Conservation (phyloP, 2,329 filamentous ascomycete genomes). For the Pseudocercospora fijiensis region DNA sequence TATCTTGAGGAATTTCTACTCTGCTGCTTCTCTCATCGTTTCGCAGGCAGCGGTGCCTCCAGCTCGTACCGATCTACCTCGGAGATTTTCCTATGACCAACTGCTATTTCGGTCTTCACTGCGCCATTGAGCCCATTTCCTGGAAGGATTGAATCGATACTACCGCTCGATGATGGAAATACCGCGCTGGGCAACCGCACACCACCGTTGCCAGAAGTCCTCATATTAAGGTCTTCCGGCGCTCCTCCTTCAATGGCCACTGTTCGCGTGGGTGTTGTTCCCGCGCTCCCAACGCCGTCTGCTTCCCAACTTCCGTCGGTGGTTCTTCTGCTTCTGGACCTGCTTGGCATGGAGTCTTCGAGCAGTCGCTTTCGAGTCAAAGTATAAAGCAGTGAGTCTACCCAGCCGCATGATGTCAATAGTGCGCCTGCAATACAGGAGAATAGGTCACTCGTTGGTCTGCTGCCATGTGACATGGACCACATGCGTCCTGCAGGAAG, state of each 20-base stretch:
- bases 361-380: slow-evolving; percentile 58
- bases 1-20: background rate
- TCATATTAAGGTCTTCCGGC: slow-evolving; percentile 18
- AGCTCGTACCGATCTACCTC: slow-evolving; percentile 11
- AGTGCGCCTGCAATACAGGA: slow-evolving; percentile 56
- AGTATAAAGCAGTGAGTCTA: slow-evolving; percentile 60
- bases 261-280: slow-evolving; percentile 34
- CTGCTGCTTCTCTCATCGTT: background rate
- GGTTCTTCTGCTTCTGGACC: slow-evolving; percentile 3
- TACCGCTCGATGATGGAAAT: slow-evolving; percentile 16
- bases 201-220: slow-evolving; percentile 10
- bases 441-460: slow-evolving; percentile 39
- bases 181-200: slow-evolving; percentile 9
- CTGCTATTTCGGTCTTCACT: slow-evolving; percentile 18
- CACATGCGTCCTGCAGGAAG: slow-evolving; percentile 56
- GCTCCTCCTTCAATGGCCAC: slow-evolving; percentile 29
- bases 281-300: slow-evolving; percentile 23
- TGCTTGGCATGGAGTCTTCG: slow-evolving; percentile 39
- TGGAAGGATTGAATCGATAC: slow-evolving; percentile 23
- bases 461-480: slow-evolving; percentile 55
- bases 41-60: background rate
- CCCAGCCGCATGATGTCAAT: slow-evolving; percentile 59
- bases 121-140: background rate
- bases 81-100: slow-evolving; percentile 6
- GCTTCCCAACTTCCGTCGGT: slow-evolving; percentile 22